Conservation (phyloP, 148 eudicot genomes). For the Dianthus caryophyllus region DNA sequence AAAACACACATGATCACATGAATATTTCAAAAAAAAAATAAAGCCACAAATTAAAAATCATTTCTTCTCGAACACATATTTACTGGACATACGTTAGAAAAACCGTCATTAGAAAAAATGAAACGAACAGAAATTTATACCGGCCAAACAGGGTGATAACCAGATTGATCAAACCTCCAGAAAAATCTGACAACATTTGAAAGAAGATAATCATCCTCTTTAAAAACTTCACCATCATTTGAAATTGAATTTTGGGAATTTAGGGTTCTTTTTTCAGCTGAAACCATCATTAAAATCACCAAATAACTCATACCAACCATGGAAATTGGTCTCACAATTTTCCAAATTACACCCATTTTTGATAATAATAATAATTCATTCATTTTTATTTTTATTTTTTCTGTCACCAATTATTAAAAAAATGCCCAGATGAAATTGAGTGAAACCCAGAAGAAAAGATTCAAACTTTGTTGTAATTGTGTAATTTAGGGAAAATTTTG, state of each 20-base stretch:
- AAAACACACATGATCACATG: too few relatives aligned
- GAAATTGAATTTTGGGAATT: conserved; percentile 20
- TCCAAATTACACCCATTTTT: conserved; percentile 29
- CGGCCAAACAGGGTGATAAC: conserved; percentile 92
- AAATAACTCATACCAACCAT: conserved; percentile 38
- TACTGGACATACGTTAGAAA: too few relatives aligned
- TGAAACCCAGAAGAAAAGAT: conserved; percentile 1
- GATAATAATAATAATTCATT: background rate
- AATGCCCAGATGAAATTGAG: background rate
- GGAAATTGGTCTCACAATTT: conserved; percentile 35
- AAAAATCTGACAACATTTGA: conserved; percentile 35
- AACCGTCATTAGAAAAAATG: too few relatives aligned
- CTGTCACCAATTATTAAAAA: too few relatives aligned
- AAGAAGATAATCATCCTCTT: conserved; percentile 11
- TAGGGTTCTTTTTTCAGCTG: conserved; percentile 57
- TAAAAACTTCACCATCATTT: background rate
- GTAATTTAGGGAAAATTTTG: too few relatives aligned
- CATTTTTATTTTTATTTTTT: conserved; percentile 7
- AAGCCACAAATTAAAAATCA: too few relatives aligned
- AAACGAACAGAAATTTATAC: too few relatives aligned
- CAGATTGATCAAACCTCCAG: conserved; percentile 54
- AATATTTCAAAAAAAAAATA: too few relatives aligned
- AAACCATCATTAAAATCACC: conserved; percentile 46
- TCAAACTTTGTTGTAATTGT: background rate
- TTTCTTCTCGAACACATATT: too few relatives aligned